Conservation (phyloP, 495 filamentous ascomycete species). For the Talaromyces adpressus region DNA sequence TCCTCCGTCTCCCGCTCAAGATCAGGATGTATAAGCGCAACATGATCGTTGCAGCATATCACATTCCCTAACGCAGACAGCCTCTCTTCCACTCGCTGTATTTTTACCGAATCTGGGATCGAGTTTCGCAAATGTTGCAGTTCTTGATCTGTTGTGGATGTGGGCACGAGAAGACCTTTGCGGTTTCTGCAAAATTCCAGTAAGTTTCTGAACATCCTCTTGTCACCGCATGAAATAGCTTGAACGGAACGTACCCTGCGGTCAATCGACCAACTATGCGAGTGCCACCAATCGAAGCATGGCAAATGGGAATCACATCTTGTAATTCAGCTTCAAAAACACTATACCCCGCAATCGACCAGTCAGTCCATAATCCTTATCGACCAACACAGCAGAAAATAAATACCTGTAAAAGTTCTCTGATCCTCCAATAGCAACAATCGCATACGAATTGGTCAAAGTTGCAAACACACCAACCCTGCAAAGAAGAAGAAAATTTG, state of each 20-base stretch:
- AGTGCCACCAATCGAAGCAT: constrained; percentile 94
- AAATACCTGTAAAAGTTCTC: constrained; percentile 92
- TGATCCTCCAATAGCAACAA: constrained; percentile 88
- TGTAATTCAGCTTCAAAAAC: constrained; percentile 96
- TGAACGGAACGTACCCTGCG: constrained; percentile 62
- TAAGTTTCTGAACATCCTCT: background rate
- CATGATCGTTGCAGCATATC: constrained; percentile 93
- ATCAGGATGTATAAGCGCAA: constrained; percentile 93
- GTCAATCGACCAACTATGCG: constrained; percentile 92
- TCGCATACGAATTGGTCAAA: constrained; percentile 90
- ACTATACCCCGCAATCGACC: constrained; percentile 21
- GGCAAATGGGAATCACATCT: constrained; percentile 96
- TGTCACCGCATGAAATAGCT: background rate
- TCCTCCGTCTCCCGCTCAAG: constrained; percentile 93
- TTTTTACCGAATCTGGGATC: constrained; percentile 82
- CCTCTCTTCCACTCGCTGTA: constrained; percentile 93
- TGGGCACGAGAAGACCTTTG: constrained; percentile 93
- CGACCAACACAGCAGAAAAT: background rate
- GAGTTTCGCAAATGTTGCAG: constrained; percentile 92
- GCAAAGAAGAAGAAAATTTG: background rate
- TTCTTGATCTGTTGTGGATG: constrained; percentile 95
- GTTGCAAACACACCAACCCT: constrained; percentile 96
- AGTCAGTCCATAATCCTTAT: constrained; percentile 1
- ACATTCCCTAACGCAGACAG: constrained; percentile 95
- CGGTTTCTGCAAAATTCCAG: constrained; percentile 58